Percentiles rank a stretch among this genome's conserved stretches.
Evolutionary conservation across 257 asterid genomes (phyloP).

Genomic region (Jasminum sambac): DNA sequence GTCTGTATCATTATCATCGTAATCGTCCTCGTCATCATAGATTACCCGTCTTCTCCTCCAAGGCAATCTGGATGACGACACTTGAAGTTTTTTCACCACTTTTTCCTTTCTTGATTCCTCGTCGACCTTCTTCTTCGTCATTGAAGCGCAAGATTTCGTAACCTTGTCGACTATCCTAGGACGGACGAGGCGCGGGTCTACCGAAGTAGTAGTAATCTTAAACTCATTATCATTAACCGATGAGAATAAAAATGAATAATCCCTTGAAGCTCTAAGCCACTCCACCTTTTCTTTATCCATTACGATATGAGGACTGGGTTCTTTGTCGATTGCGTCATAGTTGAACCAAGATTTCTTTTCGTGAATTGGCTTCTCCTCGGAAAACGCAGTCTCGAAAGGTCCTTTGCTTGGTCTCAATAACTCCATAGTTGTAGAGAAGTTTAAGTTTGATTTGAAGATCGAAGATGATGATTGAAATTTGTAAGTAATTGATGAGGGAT

Average conservation of each 20-base stretch:
- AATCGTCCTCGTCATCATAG: too few relatives aligned
- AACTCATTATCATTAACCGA: not conserved
- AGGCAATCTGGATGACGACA: not conserved
- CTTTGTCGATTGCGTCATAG: not conserved
- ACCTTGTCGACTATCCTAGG: not conserved
- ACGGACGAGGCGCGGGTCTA: not conserved
- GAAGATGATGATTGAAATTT: too few relatives aligned
- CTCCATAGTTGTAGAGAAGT: too few relatives aligned
- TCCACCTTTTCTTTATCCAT: not conserved
- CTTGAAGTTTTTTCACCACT: not conserved
- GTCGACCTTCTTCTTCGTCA: not conserved
- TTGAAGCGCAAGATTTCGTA: not conserved
- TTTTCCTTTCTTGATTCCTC: not conserved
- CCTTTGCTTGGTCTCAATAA: not conserved
- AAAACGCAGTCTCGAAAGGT: not conserved
- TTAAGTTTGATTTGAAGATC: too few relatives aligned
- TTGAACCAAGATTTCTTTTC: not conserved
- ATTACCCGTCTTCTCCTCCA: too few relatives aligned
- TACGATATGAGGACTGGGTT: not conserved
- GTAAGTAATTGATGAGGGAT: too few relatives aligned
- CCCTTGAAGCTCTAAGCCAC: constrained; percentile 4
- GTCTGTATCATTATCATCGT: too few relatives aligned
- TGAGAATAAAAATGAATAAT: constrained; percentile 17
- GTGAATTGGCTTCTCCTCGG: not conserved
- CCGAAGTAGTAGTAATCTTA: not conserved